These are phyloP conservation scores for Fagopyrum tataricum DNA, from an alignment of 148 eudicot species.

Conservation along the genomic window DNA sequence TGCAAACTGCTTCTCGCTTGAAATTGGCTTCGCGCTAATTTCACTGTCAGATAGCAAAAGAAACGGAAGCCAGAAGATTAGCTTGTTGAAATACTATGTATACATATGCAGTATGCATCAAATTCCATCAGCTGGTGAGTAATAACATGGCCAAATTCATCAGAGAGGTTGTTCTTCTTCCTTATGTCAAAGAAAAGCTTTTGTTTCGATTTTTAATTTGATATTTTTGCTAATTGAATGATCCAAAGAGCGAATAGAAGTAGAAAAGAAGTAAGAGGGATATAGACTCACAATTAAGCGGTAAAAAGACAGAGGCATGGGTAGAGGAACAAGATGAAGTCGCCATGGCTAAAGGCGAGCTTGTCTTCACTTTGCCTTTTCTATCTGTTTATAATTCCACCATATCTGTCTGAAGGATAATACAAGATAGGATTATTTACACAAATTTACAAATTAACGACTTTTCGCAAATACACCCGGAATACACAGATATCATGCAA, in stretches of 20 bases:
- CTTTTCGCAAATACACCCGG: too few relatives aligned
- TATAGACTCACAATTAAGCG: neutral
- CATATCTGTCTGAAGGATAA: conserved; percentile 6
- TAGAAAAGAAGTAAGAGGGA: neutral
- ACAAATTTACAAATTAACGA: too few relatives aligned
- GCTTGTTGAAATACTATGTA: neutral
- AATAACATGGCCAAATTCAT: neutral
- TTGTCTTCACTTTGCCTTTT: neutral
- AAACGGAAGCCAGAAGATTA: neutral
- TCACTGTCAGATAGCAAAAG: conserved; percentile 5
- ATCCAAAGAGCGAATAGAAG: neutral
- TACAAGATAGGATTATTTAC: neutral
- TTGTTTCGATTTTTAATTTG: neutral
- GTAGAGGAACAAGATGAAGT: neutral
- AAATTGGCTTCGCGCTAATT: neutral
- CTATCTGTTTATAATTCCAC: neutral
- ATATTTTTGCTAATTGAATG: neutral
- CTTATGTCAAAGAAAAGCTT: neutral
- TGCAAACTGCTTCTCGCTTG: conserved; percentile 4
- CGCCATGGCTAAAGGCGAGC: neutral
- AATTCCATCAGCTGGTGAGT: too few relatives aligned
- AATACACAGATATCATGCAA: too few relatives aligned
- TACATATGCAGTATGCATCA: neutral
- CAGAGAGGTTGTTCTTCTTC: neutral
- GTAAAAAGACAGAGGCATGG: neutral